Evolutionary conservation across 176 grass and related monocot species (phyloP).

Genomic region (Ensete ventricosum): DNA sequence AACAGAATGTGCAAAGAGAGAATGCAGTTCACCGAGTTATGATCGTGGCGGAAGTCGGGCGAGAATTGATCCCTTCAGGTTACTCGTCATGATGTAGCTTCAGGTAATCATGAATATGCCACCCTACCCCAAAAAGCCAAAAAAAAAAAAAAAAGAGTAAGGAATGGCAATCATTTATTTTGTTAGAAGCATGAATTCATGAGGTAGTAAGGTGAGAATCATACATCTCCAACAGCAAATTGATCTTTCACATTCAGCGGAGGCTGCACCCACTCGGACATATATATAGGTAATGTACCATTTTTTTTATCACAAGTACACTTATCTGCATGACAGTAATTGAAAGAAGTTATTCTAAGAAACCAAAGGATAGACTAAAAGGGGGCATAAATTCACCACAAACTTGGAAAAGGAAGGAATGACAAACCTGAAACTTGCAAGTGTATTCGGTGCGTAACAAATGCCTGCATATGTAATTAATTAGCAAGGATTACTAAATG

Average conservation of each 20-base stretch:
- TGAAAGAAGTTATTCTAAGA: slow-evolving; percentile 1
- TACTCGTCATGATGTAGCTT: too few relatives aligned
- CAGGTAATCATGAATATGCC: too few relatives aligned
- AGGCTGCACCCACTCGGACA: slow-evolving; percentile 71
- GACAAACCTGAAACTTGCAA: slow-evolving; percentile 53
- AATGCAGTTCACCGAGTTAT: too few relatives aligned
- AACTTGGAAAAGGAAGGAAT: slow-evolving; percentile 7
- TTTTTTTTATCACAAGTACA: slow-evolving; percentile 19
- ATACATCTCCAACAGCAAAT: slow-evolving; percentile 66
- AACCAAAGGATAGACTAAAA: neutral
- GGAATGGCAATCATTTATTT: neutral
- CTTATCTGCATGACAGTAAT: slow-evolving; percentile 38
- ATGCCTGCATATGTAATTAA: slow-evolving; percentile 49
- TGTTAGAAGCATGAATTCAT: neutral
- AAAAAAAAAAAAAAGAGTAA: too few relatives aligned
- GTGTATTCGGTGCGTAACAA: slow-evolving; percentile 75
- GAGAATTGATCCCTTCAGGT: too few relatives aligned
- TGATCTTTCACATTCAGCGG: slow-evolving; percentile 50
- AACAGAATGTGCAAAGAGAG: too few relatives aligned
- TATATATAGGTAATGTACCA: slow-evolving; percentile 23
- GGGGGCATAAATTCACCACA: slow-evolving; percentile 5
- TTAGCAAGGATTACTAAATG: neutral
- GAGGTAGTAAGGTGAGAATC: neutral
- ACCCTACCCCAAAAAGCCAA: too few relatives aligned
- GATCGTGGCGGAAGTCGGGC: too few relatives aligned